Evolutionary conservation across 129 eudicot species (phyloP).

Genomic region (Chrysanthemum makinoi): DNA sequence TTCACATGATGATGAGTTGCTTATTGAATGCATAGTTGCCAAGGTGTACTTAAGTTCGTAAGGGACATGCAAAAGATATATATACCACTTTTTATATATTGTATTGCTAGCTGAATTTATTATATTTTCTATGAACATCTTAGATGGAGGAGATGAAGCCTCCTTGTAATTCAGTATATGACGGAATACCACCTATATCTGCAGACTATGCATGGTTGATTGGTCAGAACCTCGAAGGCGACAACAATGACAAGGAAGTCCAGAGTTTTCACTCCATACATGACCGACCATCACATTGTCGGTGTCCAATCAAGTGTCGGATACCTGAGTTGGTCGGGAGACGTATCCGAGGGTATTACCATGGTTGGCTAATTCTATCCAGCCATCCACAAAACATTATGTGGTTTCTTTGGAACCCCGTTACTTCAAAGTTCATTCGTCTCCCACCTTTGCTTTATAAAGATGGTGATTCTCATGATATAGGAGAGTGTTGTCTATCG

Average conservation of each 20-base stretch:
- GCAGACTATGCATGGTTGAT: background rate
- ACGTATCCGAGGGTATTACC: background rate
- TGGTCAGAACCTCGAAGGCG: background rate
- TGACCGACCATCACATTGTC: background rate
- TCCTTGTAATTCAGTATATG: background rate
- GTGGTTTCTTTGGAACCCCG: conserved; percentile 8
- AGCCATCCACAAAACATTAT: background rate
- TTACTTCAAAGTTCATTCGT: background rate
- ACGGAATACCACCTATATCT: background rate
- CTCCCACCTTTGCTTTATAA: background rate
- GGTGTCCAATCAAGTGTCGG: background rate
- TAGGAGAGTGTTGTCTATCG: conserved; percentile 5
- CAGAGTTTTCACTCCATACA: background rate
- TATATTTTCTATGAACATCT: too few species aligned
- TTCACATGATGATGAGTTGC: too few species aligned
- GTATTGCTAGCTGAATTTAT: too few species aligned
- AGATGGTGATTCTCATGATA: background rate
- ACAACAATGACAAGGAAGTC: too few species aligned
- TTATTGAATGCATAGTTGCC: too few species aligned
- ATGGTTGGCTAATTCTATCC: conserved; percentile 8
- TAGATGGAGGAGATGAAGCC: background rate
- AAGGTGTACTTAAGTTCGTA: too few species aligned
- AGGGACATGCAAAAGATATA: too few species aligned
- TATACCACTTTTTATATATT: too few species aligned
- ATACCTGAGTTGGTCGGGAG: conserved; percentile 7